Evolutionary conservation across 352 stramenopile genomes (phyloP).

Genomic region (Globisporangium radiosum): DNA sequence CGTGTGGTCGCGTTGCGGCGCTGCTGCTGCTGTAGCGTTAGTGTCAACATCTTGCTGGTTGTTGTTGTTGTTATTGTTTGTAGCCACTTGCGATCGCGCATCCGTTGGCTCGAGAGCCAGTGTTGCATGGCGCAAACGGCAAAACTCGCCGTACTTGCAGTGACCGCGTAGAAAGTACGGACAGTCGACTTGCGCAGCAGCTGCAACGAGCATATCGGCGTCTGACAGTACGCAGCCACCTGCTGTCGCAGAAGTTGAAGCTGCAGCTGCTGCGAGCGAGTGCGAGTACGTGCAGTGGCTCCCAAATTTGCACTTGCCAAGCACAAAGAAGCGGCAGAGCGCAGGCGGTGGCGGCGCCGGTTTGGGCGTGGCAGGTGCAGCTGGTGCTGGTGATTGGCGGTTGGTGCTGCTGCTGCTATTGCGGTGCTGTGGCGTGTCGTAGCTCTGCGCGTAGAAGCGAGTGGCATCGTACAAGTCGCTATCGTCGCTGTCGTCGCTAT

Average conservation of each 20-base stretch:
- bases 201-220: conserved; percentile 29
- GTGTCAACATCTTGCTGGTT: conserved; percentile 4
- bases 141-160: conserved; percentile 70
- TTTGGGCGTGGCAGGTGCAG: not conserved
- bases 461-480: conserved; percentile 1
- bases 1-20: conserved; percentile 42
- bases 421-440: not conserved
- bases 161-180: conserved; percentile 69
- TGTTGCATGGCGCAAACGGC: conserved; percentile 43
- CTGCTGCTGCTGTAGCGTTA: not conserved
- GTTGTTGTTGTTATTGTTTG: not conserved
- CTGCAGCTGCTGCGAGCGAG: conserved; percentile 17
- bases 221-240: conserved; percentile 24
- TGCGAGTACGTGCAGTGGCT: conserved; percentile 76
- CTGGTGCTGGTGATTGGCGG: not conserved
- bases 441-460: no score
- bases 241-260: conserved; percentile 4
- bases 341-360: conserved; percentile 18
- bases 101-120: not conserved
- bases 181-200: conserved; percentile 62
- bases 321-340: conserved; percentile 73
- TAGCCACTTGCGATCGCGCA: not conserved
- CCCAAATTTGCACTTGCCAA: conserved; percentile 67
- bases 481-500: conserved; percentile 3
- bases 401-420: not conserved